Evolutionary conservation across 306 rosid genomes (phyloP).

Genomic region (Malus domestica): DNA sequence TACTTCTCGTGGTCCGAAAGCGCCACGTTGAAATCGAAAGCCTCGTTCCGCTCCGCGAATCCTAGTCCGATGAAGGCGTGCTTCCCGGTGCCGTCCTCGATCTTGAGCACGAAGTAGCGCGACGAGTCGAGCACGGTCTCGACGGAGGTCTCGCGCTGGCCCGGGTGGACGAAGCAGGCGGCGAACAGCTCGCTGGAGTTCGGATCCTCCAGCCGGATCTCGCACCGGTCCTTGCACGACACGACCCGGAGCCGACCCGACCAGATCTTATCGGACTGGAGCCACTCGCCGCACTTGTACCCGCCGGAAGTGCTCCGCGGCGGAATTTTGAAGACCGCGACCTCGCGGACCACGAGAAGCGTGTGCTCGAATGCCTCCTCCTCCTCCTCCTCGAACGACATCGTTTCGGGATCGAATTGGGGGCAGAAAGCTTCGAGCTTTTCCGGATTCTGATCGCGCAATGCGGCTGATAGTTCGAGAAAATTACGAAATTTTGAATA

Average conservation of each 20-base stretch:
- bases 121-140: slow-evolving; percentile 96
- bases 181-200: slow-evolving; percentile 86
- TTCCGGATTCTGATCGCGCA: not conserved
- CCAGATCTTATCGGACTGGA: slow-evolving; percentile 97
- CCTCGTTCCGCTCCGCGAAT: slow-evolving; percentile 86
- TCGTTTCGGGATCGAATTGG: slow-evolving; percentile 25
- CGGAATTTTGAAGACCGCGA: slow-evolving; percentile 89
- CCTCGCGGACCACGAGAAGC: slow-evolving; percentile 93
- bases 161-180: slow-evolving; percentile 82
- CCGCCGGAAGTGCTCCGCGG: slow-evolving; percentile 89
- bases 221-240: slow-evolving; percentile 82
- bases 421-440: not conserved
- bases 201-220: slow-evolving; percentile 98
- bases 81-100: slow-evolving; percentile 91
- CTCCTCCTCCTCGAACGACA: slow-evolving; percentile 83
- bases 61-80: slow-evolving; percentile 95
- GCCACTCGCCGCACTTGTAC: slow-evolving; percentile 99
- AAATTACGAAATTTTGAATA: not conserved
- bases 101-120: slow-evolving; percentile 88
- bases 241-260: slow-evolving; percentile 91
- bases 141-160: slow-evolving; percentile 77
- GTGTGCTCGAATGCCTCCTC: slow-evolving; percentile 95
- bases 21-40: slow-evolving; percentile 95
- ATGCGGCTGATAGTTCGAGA: not conserved
- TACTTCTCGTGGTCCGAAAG: slow-evolving; percentile 95